Percentiles rank a stretch among this genome's conserved stretches.
These are phyloP conservation scores for Myriangium duriaei DNA, from an alignment of 2,329 filamentous ascomycete species.

Conservation along the genomic window DNA sequence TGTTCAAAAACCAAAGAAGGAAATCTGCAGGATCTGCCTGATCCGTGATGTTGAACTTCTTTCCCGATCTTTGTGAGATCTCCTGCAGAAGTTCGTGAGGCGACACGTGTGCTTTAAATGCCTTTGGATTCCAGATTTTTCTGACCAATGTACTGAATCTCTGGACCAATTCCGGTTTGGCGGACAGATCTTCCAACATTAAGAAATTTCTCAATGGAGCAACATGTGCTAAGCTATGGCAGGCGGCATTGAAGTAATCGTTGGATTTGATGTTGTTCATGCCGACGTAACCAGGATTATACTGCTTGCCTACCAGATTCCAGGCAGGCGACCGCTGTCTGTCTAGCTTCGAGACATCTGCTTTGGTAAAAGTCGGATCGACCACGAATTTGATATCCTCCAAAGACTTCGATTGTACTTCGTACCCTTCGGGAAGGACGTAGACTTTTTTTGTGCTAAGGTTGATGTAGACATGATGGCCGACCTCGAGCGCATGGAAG, in stretches of 20 bases:
- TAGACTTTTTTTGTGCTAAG: slow-evolving; percentile 87
- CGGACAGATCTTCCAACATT: slow-evolving; percentile 69
- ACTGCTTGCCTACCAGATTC: slow-evolving; percentile 72
- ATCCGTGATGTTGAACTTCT: slow-evolving; percentile 78
- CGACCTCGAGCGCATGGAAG: slow-evolving; percentile 89
- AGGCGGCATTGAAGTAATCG: slow-evolving; percentile 92
- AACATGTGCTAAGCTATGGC: slow-evolving; percentile 85
- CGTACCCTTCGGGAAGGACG: slow-evolving; percentile 90
- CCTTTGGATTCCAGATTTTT: slow-evolving; percentile 95
- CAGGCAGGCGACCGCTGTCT: slow-evolving; percentile 50
- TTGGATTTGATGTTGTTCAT: slow-evolving; percentile 99
- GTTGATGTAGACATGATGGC: slow-evolving; percentile 96
- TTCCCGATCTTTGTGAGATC: slow-evolving; percentile 77
- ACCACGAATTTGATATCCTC: slow-evolving; percentile 98
- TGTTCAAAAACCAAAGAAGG: slow-evolving; percentile 93
- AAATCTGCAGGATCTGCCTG: slow-evolving; percentile 97
- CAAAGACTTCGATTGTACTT: slow-evolving; percentile 84
- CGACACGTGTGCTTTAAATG: slow-evolving; percentile 93
- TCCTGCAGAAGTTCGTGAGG: slow-evolving; percentile 95
- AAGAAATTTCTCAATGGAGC: slow-evolving; percentile 82
- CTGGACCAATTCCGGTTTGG: slow-evolving; percentile 68
- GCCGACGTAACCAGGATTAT: slow-evolving; percentile 87
- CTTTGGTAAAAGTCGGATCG: slow-evolving; percentile 71
- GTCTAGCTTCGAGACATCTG: slow-evolving; percentile 72
- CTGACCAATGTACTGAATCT: slow-evolving; percentile 80